These are phyloP conservation scores for Myxozyma neotropica DNA, from an alignment of 805 yeast genomes.

Conservation along the genomic window DNA sequence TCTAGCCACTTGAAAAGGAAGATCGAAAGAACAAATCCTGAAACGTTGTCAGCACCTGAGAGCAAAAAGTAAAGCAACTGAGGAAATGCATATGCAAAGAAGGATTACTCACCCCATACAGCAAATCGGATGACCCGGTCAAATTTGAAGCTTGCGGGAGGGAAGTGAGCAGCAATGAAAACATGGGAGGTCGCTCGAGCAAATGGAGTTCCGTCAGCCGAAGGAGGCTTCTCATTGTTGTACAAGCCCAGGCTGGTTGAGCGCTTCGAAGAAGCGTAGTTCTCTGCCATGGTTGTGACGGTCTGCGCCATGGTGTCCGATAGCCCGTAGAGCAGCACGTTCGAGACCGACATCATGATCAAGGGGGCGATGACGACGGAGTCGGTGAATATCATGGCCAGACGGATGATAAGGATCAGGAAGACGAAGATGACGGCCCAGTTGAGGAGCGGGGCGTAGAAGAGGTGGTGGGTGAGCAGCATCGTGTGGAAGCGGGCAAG, in stretches of 20 bases:
- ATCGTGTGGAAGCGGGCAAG: slow-evolving; percentile 14
- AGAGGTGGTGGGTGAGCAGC: slow-evolving; percentile 24
- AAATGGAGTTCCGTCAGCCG: slow-evolving; percentile 31
- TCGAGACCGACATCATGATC: slow-evolving; percentile 78
- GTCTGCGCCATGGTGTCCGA: slow-evolving; percentile 90
- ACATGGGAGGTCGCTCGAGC: slow-evolving; percentile 25
- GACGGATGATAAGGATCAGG: slow-evolving; percentile 40
- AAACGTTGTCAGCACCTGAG: not conserved
- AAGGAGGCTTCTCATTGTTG: slow-evolving; percentile 26
- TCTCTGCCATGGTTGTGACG: slow-evolving; percentile 48
- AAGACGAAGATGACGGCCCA: slow-evolving; percentile 42
- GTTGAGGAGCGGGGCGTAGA: slow-evolving; percentile 42
- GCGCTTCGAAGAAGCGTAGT: slow-evolving; percentile 33
- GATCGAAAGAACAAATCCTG: slow-evolving; percentile 71
- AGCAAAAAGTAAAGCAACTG: not conserved
- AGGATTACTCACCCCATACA: slow-evolving; percentile 61
- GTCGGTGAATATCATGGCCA: slow-evolving; percentile 40
- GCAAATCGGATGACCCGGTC: slow-evolving; percentile 56
- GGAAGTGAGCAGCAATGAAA: slow-evolving; percentile 24
- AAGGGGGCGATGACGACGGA: slow-evolving; percentile 64
- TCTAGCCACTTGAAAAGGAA: slow-evolving; percentile 88
- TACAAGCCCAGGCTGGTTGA: slow-evolving; percentile 18
- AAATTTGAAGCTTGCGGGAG: slow-evolving; percentile 15
- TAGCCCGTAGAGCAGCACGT: slow-evolving; percentile 79
- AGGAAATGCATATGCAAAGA: not conserved